Base-by-base conservation (phyloP, 257 asterid species). In the Primulina tabacum region DNA sequence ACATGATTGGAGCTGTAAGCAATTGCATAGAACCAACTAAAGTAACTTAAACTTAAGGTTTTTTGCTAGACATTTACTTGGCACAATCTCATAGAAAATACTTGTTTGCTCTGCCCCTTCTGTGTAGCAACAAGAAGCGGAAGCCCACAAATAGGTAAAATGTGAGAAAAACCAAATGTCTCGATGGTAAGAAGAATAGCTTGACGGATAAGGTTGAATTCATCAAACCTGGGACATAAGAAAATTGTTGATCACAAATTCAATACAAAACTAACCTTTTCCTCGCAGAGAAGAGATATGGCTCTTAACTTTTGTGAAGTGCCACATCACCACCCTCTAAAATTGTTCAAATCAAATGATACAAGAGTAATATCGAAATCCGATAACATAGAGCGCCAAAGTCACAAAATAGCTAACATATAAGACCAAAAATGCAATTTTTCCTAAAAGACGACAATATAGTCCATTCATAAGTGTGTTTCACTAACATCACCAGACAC, bases 121-220 rank as follows among this genome's bases (percentile, higher is more conserved):
- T 29, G 57, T 38, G 83, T 72, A 68, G 92, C 88, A 70, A 86
- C 85, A 8, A 92, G 87, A 60, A 89, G 77, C 2, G 99, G 92
- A 57, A 93, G 94, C 47, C 90, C 99, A 29, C 84, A 76, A 73
- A 93, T 85, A 12, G 99, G 97, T 67, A 90, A 81, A 73, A 93
- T 87, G 80, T 82, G 90, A 71, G 97, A 93, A 63, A 93, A 88
- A 50, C 99, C 96, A 40, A 89, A 93, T 64, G 99, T 93, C 69
- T 93, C 99, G 0, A 91, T 75, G 7, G 90, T 76, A 64, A 93
- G 96, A 33, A 93, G 96, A 77, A 77, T 43, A 64, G 97, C 99
- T 81, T 86, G 96, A 61, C 96, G 96, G 71, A 86, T 74, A 68
- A 93, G 92, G 75, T 80, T 84, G 83, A 93, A 93, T 77, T 93